Base-by-base conservation (phyloP, 148 eudicot genomes). In the Arbutus unedo region DNA sequence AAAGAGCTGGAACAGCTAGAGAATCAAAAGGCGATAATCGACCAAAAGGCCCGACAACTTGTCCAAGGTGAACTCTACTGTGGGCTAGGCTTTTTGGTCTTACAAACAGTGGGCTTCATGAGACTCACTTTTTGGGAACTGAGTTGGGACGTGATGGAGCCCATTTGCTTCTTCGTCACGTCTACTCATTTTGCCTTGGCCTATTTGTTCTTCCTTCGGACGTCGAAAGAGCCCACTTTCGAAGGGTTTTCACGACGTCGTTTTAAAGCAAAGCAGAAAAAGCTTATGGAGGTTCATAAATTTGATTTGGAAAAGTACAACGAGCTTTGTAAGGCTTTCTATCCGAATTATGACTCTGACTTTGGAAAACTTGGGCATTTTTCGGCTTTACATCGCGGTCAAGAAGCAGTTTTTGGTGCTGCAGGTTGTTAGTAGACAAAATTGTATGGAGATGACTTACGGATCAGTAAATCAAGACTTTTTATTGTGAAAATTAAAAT, bases 101-200 rank as follows among this genome's bases (percentile, higher is more conserved):
- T 87, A 5, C 94, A 90, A 74, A 90, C 92, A 41, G 43, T 87
- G 87, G 96, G 88, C 78, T 93, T 90, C 66, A 93, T 93, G 94
- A 93, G 96, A 90, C 91, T 93, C 4, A 93, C 96, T 0, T 93
- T 93, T 43, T 93, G 96, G 94, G 96, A 93, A 71, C 87, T 93
- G 0, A 91, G 82, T 55, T 93, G 96, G 96, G 96, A 93, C 80
- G 96, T 93, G 64, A 93, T 93, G 96, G 96, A 92, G 85, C 95
- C 95, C 60, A 91, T 92, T 79, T 92, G 95, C 85, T 92, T 91
- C 86, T 92, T 89, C 77, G 88, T 85, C 55, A 88, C 93, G 18
- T 91, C 96, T 2, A 77, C 88, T 72, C 87, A 91, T 74, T 91
- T 93, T 59, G 89, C 84, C 8, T 78, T 87, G 21, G 91, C 92